These are phyloP conservation scores for Ophiostoma tasmaniense DNA, from an alignment of 2,329 filamentous ascomycete genomes.

Conservation along the genomic window DNA sequence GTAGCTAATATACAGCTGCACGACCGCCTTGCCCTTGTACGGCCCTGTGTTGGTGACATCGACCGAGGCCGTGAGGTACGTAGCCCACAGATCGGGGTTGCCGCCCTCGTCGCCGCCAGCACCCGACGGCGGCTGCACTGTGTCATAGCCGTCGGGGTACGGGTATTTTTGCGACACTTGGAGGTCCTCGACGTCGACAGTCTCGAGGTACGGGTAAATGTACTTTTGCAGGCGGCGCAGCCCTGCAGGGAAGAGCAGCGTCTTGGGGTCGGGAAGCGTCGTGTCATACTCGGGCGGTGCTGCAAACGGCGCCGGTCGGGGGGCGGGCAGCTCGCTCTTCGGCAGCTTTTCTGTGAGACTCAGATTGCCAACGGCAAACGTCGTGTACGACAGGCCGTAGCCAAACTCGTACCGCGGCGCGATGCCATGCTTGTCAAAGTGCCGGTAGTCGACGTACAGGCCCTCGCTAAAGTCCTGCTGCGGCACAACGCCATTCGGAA, in stretches of 20 bases:
- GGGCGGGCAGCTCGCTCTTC: slow-evolving; percentile 36
- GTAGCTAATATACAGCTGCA: slow-evolving; percentile 41
- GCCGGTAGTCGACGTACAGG: slow-evolving; percentile 80
- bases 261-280: slow-evolving; percentile 45
- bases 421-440: slow-evolving; percentile 71
- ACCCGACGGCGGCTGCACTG: slow-evolving; percentile 41
- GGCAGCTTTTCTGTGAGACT: slow-evolving; percentile 37
- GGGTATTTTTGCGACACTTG: slow-evolving; percentile 30
- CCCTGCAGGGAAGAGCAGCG: slow-evolving; percentile 48
- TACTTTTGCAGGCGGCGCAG: slow-evolving; percentile 59
- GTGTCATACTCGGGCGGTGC: slow-evolving; percentile 47
- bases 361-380: slow-evolving; percentile 53
- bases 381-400: slow-evolving; percentile 74
- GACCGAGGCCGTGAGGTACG: slow-evolving; percentile 41
- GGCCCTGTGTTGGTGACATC: slow-evolving; percentile 47
- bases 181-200: slow-evolving; percentile 39
- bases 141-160: slow-evolving; percentile 50
- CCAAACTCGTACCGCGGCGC: slow-evolving; percentile 79
- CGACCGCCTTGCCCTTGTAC: slow-evolving; percentile 34
- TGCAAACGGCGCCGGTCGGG: slow-evolving; percentile 34
- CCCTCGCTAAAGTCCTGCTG: slow-evolving; percentile 80
- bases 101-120: slow-evolving; percentile 63
- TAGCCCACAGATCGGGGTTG: slow-evolving; percentile 56
- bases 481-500: slow-evolving; percentile 59
- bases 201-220: slow-evolving; percentile 62